Evolutionary conservation across 495 filamentous ascomycete genomes (phyloP), one percentile per base, ranked within the genome.

Genomic region (Recurvomyces mirabilis): DNA sequence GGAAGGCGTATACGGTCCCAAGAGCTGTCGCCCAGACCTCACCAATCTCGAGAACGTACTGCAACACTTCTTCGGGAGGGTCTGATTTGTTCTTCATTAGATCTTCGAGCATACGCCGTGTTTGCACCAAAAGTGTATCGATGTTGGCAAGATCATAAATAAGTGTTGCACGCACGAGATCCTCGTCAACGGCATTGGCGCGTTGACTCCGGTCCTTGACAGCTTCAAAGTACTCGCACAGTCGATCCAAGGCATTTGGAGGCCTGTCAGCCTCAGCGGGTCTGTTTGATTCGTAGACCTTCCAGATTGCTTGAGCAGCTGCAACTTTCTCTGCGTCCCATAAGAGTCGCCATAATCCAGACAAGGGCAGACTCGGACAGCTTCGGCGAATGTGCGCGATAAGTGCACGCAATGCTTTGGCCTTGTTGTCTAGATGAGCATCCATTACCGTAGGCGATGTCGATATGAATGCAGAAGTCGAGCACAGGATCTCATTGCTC

Each of bases 271-370:
- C 65, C 12, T 65, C 30, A 13, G 91, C 68, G 28, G 46, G 43
- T 5, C 69, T 54, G 49, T 51, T 53, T 14, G 43, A 47, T 34
- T 91, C 79, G 54, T 91, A 81, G 23, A 71, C 63, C 44, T 77
- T 74, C 87, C 88, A 96, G 47, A 96, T 70, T 26, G 75, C 71
- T 33, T 72, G 73, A n/a, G 87, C 89, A 24, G 87, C 83, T 29
- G 79, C 78, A 53, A 94, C 73, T 59, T 87, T 94, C 58, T 96
- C 91, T 0, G 87, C 88, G 53, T 83, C 77, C 73, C 79, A 84
- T n/a, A 96, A 68, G 4, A 98, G 60, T 46, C 78, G 69, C 89
- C 87, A 98, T 54, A 73, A 75, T 4, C 75, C 75, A 15, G 60
- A 62, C 19, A 70, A 69, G 36, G 82, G 75, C 12, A 95, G 52